Evolutionary conservation across 257 asterid genomes (phyloP).

Genomic region (Primulina tabacum): DNA sequence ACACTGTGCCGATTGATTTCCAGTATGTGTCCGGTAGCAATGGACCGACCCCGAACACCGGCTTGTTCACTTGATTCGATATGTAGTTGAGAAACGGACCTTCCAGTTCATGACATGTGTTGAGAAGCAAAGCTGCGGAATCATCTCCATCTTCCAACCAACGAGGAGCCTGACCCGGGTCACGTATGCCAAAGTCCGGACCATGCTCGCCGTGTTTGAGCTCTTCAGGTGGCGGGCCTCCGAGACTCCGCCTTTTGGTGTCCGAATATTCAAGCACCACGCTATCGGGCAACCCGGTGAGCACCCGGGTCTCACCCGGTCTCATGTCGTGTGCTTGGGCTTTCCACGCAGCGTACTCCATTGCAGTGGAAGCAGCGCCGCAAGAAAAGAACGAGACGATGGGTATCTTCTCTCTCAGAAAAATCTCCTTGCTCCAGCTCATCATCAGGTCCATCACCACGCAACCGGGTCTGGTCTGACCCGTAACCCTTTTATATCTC

Average conservation of each 20-base stretch:
- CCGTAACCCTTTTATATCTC: slow-evolving; percentile 36
- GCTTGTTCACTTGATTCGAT: slow-evolving; percentile 31
- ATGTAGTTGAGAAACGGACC: slow-evolving; percentile 47
- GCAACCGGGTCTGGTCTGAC: slow-evolving; percentile 22
- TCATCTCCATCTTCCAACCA: slow-evolving; percentile 58
- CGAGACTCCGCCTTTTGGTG: slow-evolving; percentile 27
- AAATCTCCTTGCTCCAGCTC: slow-evolving; percentile 63
- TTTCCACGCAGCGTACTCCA: slow-evolving; percentile 63
- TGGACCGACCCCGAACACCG: slow-evolving; percentile 62
- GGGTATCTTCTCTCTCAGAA: slow-evolving; percentile 42
- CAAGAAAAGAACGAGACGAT: slow-evolving; percentile 52
- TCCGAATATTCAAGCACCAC: slow-evolving; percentile 48
- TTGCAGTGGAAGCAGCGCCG: slow-evolving; percentile 64
- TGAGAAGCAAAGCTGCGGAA: slow-evolving; percentile 48
- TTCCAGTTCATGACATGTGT: slow-evolving; percentile 60
- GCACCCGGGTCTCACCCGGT: slow-evolving; percentile 37
- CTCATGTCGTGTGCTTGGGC: slow-evolving; percentile 36
- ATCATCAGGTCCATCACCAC: slow-evolving; percentile 63
- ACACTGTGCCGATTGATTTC: slow-evolving; percentile 40
- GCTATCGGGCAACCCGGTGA: slow-evolving; percentile 49
- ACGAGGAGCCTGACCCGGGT: slow-evolving; percentile 38
- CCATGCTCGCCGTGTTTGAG: not conserved
- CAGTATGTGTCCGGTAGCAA: slow-evolving; percentile 56
- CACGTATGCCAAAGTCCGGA: slow-evolving; percentile 37
- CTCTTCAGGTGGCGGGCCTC: not conserved